phyloP scores from a whole-genome alignment of 2,329 filamentous ascomycete species.

The Neofusicoccum laricinum region DNA sequence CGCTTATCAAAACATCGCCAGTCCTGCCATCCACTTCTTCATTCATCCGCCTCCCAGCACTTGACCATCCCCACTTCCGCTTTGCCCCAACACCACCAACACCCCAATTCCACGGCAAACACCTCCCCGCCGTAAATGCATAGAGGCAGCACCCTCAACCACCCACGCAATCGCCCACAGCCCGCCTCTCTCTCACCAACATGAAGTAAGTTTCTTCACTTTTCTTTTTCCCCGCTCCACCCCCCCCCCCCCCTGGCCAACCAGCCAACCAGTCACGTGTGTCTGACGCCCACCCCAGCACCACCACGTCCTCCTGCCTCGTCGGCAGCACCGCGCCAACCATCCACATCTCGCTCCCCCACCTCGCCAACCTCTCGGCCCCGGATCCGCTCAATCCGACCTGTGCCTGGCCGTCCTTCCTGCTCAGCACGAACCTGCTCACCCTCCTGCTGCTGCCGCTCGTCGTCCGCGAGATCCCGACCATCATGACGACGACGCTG shows the following conservation, averaged over 20 bases:
- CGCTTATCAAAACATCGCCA: neutral
- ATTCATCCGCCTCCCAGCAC: neutral
- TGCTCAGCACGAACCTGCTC: constrained; percentile 4
- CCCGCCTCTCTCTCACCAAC: neutral
- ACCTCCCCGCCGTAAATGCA: neutral
- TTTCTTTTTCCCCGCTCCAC: neutral
- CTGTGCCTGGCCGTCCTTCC: neutral
- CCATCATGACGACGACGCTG: constrained; percentile 6
- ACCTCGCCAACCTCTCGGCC: neutral
- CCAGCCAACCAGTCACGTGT: too few relatives aligned
- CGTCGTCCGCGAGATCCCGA: constrained; percentile 11
- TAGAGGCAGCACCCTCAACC: neutral
- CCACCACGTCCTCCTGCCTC: too few relatives aligned
- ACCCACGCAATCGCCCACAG: neutral
- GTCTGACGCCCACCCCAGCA: too few relatives aligned
- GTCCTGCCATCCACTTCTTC: neutral
- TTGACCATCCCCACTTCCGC: neutral
- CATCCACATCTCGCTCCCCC: neutral
- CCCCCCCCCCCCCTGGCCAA: neutral
- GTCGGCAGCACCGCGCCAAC: too few relatives aligned
- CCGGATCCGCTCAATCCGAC: too few relatives aligned
- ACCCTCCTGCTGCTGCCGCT: neutral
- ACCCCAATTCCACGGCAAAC: neutral
- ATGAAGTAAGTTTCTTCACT: neutral
- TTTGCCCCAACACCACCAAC: neutral